Evolutionary conservation across 2,329 filamentous ascomycete species (phyloP).

Genomic region (Hortaea werneckii): DNA sequence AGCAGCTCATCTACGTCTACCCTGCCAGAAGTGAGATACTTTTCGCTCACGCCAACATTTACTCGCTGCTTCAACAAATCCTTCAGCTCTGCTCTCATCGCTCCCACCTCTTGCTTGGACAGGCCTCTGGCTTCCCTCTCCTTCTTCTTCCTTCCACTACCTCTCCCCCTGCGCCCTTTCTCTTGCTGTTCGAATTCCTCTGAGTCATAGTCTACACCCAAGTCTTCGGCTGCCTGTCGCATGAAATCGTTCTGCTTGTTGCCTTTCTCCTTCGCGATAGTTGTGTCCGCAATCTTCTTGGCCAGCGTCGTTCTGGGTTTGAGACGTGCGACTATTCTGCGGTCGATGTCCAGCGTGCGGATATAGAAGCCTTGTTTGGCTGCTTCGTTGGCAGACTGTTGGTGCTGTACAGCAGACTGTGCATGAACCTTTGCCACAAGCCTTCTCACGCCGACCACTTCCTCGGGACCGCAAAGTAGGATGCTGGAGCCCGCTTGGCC

Average conservation of each 20-base stretch:
- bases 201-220: slow-evolving; percentile 87
- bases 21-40: slow-evolving; percentile 72
- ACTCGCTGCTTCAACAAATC: slow-evolving; percentile 61
- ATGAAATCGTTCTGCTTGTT: slow-evolving; percentile 78
- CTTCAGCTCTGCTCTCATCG: slow-evolving; percentile 61
- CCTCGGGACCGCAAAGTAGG: slow-evolving; percentile 81
- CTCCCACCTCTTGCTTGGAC: slow-evolving; percentile 63
- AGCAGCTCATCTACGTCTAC: slow-evolving; percentile 71
- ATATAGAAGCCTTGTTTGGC: slow-evolving; percentile 52
- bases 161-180: slow-evolving; percentile 49
- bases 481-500: slow-evolving; percentile 69
- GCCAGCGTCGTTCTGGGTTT: slow-evolving; percentile 68
- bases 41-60: slow-evolving; percentile 79
- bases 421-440: slow-evolving; percentile 83
- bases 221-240: slow-evolving; percentile 72
- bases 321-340: slow-evolving; percentile 64
- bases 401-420: slow-evolving; percentile 31
- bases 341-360: slow-evolving; percentile 72
- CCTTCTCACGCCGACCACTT: slow-evolving; percentile 73
- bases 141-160: slow-evolving; percentile 62
- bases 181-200: slow-evolving; percentile 65
- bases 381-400: slow-evolving; percentile 38
- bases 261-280: slow-evolving; percentile 77
- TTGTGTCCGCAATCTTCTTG: slow-evolving; percentile 77
- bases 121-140: slow-evolving; percentile 59